phyloP scores from a whole-genome alignment of 768 basidiomycete genomes.

The Rhizopogon roseolus region DNA sequence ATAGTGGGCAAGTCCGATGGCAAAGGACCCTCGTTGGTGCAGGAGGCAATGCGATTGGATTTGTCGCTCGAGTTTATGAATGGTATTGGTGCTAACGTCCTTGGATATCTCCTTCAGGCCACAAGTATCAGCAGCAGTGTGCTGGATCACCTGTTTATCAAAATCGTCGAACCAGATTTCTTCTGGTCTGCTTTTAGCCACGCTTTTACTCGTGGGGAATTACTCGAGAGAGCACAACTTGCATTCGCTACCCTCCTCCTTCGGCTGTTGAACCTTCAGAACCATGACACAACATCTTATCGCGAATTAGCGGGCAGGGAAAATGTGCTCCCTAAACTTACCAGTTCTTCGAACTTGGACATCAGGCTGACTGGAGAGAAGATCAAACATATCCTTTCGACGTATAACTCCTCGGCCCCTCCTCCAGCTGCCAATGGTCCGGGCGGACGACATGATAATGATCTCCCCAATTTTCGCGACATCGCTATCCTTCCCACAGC shows the following conservation, averaged over 20 bases:
- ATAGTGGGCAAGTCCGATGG: conserved; percentile 17
- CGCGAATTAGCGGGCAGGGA: conserved; percentile 27
- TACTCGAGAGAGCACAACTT: conserved; percentile 27
- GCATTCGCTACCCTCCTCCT: conserved; percentile 44
- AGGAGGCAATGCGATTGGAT: conserved; percentile 32
- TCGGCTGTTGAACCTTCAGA: conserved; percentile 34
- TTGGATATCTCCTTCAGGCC: conserved; percentile 33
- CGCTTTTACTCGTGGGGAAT: conserved; percentile 22
- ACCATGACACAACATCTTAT: conserved; percentile 26
- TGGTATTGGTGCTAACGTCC: conserved; percentile 25
- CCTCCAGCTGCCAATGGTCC: conserved; percentile 28
- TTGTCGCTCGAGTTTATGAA: conserved; percentile 33
- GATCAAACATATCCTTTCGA: conserved; percentile 29
- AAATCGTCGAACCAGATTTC: conserved; percentile 40
- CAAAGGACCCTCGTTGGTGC: conserved; percentile 30
- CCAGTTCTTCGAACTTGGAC: conserved; percentile 14
- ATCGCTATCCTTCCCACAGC: conserved; percentile 56
- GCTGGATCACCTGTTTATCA: conserved; percentile 28
- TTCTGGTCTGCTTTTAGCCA: conserved; percentile 34
- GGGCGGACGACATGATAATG: conserved; percentile 63
- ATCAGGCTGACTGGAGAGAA: conserved; percentile 27
- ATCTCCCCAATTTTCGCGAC: conserved; percentile 48
- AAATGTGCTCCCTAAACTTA: conserved; percentile 15
- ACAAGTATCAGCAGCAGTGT: conserved; percentile 33
- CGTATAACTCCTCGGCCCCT: conserved; percentile 12